phyloP scores from a whole-genome alignment of 2,329 filamentous ascomycete species.

The Ceratocystis harringtonii region DNA sequence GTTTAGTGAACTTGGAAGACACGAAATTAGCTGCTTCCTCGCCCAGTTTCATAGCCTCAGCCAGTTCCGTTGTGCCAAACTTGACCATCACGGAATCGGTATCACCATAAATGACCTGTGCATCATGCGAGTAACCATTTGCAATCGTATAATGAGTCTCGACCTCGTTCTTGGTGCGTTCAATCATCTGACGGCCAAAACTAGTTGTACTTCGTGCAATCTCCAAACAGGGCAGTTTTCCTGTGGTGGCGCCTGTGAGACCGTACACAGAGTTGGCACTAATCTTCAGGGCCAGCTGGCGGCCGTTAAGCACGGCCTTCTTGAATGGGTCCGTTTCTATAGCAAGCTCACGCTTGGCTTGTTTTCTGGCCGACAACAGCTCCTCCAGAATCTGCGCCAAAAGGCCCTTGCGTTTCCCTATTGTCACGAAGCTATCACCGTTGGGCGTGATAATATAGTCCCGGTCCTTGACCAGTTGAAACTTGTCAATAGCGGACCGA shows the following conservation, averaged over 20 bases:
- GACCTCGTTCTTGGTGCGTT: conserved; percentile 92
- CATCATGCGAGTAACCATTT: conserved; percentile 88
- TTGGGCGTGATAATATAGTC: conserved; percentile 96
- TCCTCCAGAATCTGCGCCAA: conserved; percentile 93
- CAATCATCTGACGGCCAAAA: conserved; percentile 98
- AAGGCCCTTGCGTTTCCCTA: conserved; percentile 78
- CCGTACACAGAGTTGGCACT: conserved; percentile 98
- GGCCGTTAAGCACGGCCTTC: conserved; percentile 93
- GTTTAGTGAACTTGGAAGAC: conserved; percentile 82
- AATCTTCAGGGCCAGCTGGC: conserved; percentile 88
- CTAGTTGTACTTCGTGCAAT: conserved; percentile 95
- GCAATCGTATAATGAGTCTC: conserved; percentile 78
- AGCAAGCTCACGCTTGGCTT: conserved; percentile 79
- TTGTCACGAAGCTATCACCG: conserved; percentile 80
- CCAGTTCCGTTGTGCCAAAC: conserved; percentile 77
- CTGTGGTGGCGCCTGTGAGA: conserved; percentile 86
- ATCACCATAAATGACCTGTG: conserved; percentile 95
- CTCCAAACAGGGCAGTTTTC: conserved; percentile 84
- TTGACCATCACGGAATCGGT: conserved; percentile 99
- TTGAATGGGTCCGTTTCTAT: conserved; percentile 90
- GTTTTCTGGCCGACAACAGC: conserved; percentile 77
- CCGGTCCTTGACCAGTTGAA: conserved; percentile 67
- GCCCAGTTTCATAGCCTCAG: conserved; percentile 87
- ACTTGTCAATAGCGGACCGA: conserved; percentile 57
- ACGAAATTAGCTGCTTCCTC: conserved; percentile 81